A percentile compares a stretch with the other conserved stretches of the same genome.
Conservation (phyloP, 345 rosid genomes). For the Populus nigra region DNA sequence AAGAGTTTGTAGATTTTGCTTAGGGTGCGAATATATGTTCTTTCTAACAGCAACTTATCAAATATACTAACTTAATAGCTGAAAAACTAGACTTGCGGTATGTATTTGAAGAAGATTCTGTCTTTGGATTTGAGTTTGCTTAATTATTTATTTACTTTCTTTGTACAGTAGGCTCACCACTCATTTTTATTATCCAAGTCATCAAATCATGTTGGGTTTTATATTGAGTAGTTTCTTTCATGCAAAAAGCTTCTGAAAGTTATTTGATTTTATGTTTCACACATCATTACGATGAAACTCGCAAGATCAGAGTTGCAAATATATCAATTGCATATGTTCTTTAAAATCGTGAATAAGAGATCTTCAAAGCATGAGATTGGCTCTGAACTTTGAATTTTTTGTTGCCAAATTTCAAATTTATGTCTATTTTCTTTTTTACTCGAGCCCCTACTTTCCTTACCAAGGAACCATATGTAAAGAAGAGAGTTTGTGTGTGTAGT, state of each 20-base stretch:
- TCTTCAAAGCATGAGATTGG: background rate
- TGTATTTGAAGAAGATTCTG: background rate
- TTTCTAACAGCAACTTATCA: background rate
- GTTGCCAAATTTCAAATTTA: background rate
- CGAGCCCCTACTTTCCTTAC: background rate
- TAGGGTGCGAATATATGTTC: background rate
- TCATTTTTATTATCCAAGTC: background rate
- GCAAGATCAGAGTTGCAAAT: background rate
- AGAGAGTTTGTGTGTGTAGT: background rate
- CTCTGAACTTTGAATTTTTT: background rate
- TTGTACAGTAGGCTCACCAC: background rate
- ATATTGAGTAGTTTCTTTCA: background rate
- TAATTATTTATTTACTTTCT: background rate
- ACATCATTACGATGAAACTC: background rate
- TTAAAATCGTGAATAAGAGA: background rate
- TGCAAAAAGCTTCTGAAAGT: background rate
- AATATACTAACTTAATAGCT: background rate
- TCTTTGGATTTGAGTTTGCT: background rate
- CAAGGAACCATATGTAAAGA: background rate
- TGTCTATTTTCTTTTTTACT: background rate
- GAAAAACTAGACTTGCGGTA: background rate
- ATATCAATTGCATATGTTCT: background rate
- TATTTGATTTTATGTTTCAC: background rate
- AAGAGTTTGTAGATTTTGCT: background rate
- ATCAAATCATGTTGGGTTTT: background rate